Percentiles rank a stretch among this genome's conserved stretches.
Evolutionary conservation across 495 filamentous ascomycete genomes (phyloP).

Genomic region (Jackrogersella minutella): DNA sequence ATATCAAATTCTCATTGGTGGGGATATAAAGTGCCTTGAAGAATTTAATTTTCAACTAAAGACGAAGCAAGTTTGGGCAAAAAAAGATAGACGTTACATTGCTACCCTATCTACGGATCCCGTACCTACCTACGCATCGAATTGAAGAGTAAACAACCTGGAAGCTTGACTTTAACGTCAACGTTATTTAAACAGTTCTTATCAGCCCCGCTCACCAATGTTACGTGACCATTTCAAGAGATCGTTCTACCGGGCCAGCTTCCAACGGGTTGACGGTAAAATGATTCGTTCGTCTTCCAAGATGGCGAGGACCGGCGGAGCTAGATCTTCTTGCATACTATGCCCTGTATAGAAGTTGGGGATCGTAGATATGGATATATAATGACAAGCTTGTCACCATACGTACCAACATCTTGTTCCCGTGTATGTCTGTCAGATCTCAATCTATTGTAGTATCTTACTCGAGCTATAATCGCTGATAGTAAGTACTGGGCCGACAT

Average conservation of each 20-base stretch:
- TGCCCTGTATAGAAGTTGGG: background rate
- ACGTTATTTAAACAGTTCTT: constrained; percentile 3
- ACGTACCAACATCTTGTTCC: background rate
- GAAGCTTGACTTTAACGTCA: constrained; percentile 1
- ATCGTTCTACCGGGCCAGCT: constrained; percentile 10
- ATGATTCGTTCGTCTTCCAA: constrained; percentile 27
- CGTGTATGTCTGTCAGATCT: background rate
- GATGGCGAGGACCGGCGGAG: constrained; percentile 8
- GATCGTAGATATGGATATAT: background rate
- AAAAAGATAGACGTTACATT: constrained; percentile 11
- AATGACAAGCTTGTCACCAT: too few species aligned
- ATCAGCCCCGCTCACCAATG: constrained; percentile 35
- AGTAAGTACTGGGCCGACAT: constrained; percentile 1
- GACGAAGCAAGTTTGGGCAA: constrained; percentile 18
- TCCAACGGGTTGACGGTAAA: constrained; percentile 9
- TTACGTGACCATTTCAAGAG: constrained; percentile 27
- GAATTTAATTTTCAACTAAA: background rate
- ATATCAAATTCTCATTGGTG: constrained; percentile 1
- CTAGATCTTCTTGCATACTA: constrained; percentile 10
- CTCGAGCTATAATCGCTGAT: background rate
- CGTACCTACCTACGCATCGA: background rate
- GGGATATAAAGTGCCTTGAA: background rate
- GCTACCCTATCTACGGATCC: constrained; percentile 11
- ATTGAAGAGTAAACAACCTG: background rate
- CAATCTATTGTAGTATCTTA: background rate